Percentiles rank a stretch among this genome's conserved stretches.
phyloP scores from a whole-genome alignment of 2,329 filamentous ascomycete species.

The Penicillium freii region DNA sequence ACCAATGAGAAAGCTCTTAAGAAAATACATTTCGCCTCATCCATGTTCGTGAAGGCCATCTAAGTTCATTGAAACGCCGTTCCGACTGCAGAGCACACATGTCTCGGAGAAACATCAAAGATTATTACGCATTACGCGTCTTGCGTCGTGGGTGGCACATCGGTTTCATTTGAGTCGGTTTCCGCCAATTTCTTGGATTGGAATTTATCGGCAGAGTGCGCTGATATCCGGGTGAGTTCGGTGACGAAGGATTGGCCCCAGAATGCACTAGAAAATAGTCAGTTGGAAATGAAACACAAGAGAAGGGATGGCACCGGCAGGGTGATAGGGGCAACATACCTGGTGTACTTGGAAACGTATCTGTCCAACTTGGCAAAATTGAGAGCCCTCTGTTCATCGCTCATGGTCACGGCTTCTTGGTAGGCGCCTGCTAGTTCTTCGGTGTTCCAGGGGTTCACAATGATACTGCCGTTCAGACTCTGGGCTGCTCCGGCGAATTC shows the following conservation, averaged over 20 bases:
- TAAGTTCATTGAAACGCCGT: constrained; percentile 20
- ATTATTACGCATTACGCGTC: constrained; percentile 8
- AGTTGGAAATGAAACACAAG: constrained; percentile 9
- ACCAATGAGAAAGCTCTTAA: constrained; percentile 1
- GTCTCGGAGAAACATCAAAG: background rate
- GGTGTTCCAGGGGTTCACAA: constrained; percentile 98
- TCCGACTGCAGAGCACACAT: background rate
- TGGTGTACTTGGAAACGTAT: constrained; percentile 97
- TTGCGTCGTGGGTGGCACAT: background rate
- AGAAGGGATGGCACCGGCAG: background rate
- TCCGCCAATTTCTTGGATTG: constrained; percentile 32
- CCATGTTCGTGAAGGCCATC: constrained; percentile 28
- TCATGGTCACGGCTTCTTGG: constrained; percentile 96
- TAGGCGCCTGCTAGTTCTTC: constrained; percentile 91
- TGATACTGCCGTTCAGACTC: constrained; percentile 85
- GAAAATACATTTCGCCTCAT: constrained; percentile 26
- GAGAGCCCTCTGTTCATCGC: constrained; percentile 75
- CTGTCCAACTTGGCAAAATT: constrained; percentile 91
- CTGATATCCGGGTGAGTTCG: constrained; percentile 66
- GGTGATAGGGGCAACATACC: constrained; percentile 42
- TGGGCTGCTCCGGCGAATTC: constrained; percentile 97
- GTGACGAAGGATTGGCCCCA: constrained; percentile 92
- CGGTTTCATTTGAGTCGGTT: constrained; percentile 1
- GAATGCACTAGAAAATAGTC: constrained; percentile 64
- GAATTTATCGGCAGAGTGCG: constrained; percentile 37